phyloP scores from a whole-genome alignment of 441 rosid species.

The Gossypium aridum region DNA sequence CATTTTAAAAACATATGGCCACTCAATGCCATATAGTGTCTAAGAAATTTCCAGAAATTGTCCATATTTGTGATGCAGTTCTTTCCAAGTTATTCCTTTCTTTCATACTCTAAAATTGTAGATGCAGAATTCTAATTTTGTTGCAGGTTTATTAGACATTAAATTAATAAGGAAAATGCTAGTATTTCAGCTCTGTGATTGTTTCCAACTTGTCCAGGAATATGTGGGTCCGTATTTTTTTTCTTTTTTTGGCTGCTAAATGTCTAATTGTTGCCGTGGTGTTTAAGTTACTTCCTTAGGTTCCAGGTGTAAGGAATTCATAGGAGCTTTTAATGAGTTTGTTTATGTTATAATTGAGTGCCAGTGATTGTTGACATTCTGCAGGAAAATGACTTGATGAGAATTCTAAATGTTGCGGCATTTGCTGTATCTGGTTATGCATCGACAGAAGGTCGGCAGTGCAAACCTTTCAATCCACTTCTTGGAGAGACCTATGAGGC shows the following conservation, averaged over 20 bases:
- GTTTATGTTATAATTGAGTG: slow-evolving; percentile 3
- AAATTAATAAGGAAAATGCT: neutral
- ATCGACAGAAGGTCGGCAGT: slow-evolving; percentile 96
- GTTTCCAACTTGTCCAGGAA: neutral
- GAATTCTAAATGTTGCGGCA: slow-evolving; percentile 84
- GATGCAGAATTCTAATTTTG: neutral
- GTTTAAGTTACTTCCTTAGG: neutral
- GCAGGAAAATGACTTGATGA: slow-evolving; percentile 93
- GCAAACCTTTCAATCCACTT: slow-evolving; percentile 95
- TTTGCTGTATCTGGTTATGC: slow-evolving; percentile 98
- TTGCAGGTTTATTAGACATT: neutral
- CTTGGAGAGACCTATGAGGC: slow-evolving; percentile 97
- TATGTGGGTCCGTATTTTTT: neutral
- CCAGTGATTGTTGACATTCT: slow-evolving; percentile 21
- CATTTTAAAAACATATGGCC: neutral
- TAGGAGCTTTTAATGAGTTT: neutral
- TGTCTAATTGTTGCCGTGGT: neutral
- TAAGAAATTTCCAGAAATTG: neutral
- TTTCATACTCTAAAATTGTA: neutral
- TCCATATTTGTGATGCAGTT: neutral
- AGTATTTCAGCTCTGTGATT: neutral
- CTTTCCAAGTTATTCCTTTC: neutral
- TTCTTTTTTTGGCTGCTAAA: neutral
- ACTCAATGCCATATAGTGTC: neutral
- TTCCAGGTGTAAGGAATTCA: neutral